Evolutionary conservation across 2,329 filamentous ascomycete species (phyloP), one percentile per base, ranked within the genome.

Genomic region (Proliferodiscus dingleyae): DNA sequence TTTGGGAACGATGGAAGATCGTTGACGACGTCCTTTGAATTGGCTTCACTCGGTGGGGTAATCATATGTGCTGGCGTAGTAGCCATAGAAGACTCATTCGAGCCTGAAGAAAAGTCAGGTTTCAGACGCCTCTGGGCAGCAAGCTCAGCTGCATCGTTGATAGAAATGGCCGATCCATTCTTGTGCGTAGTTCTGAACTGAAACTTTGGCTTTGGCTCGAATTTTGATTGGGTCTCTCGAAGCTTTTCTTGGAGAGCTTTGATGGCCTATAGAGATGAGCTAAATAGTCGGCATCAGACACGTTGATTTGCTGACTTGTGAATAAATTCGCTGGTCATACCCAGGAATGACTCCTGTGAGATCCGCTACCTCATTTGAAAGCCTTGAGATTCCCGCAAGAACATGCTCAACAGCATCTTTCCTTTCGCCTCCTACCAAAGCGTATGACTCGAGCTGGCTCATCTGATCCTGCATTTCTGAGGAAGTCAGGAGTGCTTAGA

Each of bases 261-360:
- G 66, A 96, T 81, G 18, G 86, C 79, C 80, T 89, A 56, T 57
- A 21, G 38, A 34, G 5, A 39, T n/a, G 40, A 32, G 22, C 7
- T 26, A 6, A 11, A 26, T 26, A 26, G 24, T 26, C 9, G 21
- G 1, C 15, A 19, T 37, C 10, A 45, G n/a, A 2, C 28, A 13
- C 3, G 9, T 37, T 11, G 32, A 42, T 10, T 38, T 48, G 22
- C 16, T 44, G 67, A 89, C 87, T 69, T 90, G 82, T 34, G 83
- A 79, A 62, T 95, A 97, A 19, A 85, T 84, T 56, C 87, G 81
- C 64, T 93, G 88, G 60, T 97, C 93, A 63, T 96, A 94, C 6
- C 89, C 81, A 2, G 93, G 89, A 13, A 95, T 80, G 55, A 84
- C 89, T 45, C 83, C 82, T 2, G 85, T 80, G 1, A 87, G 86